Conservation (phyloP, 2,329 filamentous ascomycete species). For the Zasmidium citrigriseum region DNA sequence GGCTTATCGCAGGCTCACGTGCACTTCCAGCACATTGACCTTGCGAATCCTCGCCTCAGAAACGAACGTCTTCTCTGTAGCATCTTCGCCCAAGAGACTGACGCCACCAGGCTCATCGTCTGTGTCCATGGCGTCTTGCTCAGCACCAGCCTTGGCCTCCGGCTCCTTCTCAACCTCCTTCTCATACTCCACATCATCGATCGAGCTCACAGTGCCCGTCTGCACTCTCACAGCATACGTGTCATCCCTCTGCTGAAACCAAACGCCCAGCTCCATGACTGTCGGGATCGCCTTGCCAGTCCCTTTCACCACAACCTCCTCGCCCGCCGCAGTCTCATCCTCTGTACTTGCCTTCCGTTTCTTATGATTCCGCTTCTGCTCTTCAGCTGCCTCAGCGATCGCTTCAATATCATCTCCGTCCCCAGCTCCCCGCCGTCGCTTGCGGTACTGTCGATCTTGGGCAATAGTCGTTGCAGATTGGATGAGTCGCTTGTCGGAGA, state of each 20-base stretch:
- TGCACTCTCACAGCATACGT: conserved; percentile 61
- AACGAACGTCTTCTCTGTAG: conserved; percentile 31
- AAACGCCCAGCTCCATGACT: conserved; percentile 62
- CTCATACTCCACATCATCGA: conserved; percentile 63
- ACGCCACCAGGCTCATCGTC: conserved; percentile 16
- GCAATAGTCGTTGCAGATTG: conserved; percentile 41
- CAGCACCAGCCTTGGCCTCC: conserved; percentile 18
- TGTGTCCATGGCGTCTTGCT: conserved; percentile 12
- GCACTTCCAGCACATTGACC: conserved; percentile 37
- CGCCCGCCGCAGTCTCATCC: conserved; percentile 33
- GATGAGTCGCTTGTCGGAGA: conserved; percentile 54
- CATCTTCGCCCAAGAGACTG: conserved; percentile 28
- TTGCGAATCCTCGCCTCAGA: conserved; percentile 37
- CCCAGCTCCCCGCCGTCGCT: conserved; percentile 10
- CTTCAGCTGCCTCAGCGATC: conserved; percentile 40
- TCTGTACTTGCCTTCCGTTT: conserved; percentile 32
- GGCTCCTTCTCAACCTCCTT: conserved; percentile 26
- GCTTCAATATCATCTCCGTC: conserved; percentile 33
- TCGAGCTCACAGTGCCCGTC: conserved; percentile 64
- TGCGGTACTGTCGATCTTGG: conserved; percentile 24
- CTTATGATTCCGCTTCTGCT: conserved; percentile 26
- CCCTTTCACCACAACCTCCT: conserved; percentile 61
- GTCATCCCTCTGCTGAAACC: conserved; percentile 61
- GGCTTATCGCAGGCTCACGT: conserved; percentile 31
- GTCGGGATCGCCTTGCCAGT: conserved; percentile 68